Base-by-base conservation (phyloP, 2,329 filamentous ascomycete species). In the Colletotrichum higginsianum region DNA sequence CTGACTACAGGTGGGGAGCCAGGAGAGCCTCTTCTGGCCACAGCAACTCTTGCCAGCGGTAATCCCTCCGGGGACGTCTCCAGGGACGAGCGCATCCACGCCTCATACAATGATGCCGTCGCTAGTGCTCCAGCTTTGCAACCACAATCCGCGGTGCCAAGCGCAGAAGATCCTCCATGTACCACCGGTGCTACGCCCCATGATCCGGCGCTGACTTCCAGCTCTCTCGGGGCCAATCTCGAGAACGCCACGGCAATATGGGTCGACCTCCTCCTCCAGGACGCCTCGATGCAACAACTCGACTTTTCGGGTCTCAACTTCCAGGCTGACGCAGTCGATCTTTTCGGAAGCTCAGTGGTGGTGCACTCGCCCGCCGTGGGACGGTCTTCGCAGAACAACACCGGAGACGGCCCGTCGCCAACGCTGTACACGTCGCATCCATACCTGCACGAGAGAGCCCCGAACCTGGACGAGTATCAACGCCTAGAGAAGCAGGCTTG, bases 211-310 rank as follows among this genome's bases (percentile, higher is more conserved):
- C 40, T 16, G 3, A 70, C 62, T 5, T 61, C 44, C 40, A 66
- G 67, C 21, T 70, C 67, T 16, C 56, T 49, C 0, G 66, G 70
- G 4, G 49, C 57, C 2, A 72, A 69, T 44, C 16, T 72, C 4
- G 70, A 72, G 2, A 72, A 69, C 11, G 70, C 70, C 23, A 66
- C 66, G 3, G 61, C 70, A 26, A 55, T 72, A 56, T 72, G 70
- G 70, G 66, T 69, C 21, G 70, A 72, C n/a, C 16, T 72, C 2
- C 50, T 72, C 18, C 57, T 72, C 7, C 66, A 61, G 15, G 62
- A 70, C 30, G 67, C 62, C 13, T 57, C 71, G 0, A 47, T 73
- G 23, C 61, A 66, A n/a, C 57, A 73, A 5, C n/a, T 67, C 15
- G 50, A 67, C 7, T 67, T 58, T n/a, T 30, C 70, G 3, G 58